phyloP scores from a whole-genome alignment of 2,329 filamentous ascomycete genomes.

The Escovopsis sp. region DNA sequence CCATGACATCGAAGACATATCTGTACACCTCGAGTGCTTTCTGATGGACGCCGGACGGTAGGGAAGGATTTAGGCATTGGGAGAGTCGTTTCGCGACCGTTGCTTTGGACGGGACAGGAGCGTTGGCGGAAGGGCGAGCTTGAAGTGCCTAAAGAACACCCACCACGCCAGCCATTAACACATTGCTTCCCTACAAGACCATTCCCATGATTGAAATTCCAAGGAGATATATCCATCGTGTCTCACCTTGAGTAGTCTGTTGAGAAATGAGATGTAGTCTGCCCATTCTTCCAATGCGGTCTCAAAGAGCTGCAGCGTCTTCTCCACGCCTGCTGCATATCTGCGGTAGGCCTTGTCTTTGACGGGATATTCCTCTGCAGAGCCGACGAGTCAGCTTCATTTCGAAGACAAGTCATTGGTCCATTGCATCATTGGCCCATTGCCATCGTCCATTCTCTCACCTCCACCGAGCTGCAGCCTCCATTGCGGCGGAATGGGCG shows the following conservation, averaged over 20 bases:
- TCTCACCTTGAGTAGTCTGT: constrained; percentile 69
- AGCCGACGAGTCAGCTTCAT: constrained; percentile 2
- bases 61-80: constrained; percentile 83
- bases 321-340: constrained; percentile 79
- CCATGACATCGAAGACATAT: constrained; percentile 76
- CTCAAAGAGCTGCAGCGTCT: constrained; percentile 79
- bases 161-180: constrained; percentile 4
- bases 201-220: neutral
- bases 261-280: constrained; percentile 96
- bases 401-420: neutral
- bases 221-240: neutral
- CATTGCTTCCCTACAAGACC: neutral
- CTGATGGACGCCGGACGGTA: constrained; percentile 94
- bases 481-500: constrained; percentile 60
- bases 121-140: constrained; percentile 57
- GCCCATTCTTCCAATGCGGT: constrained; percentile 95
- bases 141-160: constrained; percentile 55
- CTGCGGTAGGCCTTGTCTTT: constrained; percentile 64
- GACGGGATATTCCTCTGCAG: constrained; percentile 34
- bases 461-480: constrained; percentile 64
- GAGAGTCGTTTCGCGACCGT: constrained; percentile 79
- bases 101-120: constrained; percentile 64
- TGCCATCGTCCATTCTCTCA: too few relatives aligned
- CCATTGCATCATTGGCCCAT: too few relatives aligned
- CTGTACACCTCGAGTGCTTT: constrained; percentile 90